Evolutionary conservation across 495 filamentous ascomycete genomes (phyloP).

Genomic region (Neurospora discreta): DNA sequence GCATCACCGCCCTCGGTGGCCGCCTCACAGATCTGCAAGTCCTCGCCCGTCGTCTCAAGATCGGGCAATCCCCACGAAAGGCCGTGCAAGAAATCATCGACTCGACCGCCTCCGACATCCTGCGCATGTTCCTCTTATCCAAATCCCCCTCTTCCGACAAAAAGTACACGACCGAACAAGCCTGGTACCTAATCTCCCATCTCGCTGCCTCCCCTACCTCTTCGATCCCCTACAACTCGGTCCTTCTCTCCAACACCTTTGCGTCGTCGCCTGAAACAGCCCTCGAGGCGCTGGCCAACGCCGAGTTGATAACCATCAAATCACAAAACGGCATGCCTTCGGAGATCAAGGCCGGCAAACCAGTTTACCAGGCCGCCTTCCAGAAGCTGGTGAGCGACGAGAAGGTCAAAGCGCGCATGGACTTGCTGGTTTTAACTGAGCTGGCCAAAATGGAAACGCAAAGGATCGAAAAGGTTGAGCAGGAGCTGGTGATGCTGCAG

Average conservation of each 20-base stretch:
- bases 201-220: constrained; percentile 35
- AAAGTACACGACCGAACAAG: constrained; percentile 72
- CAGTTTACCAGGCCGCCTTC: constrained; percentile 82
- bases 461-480: constrained; percentile 66
- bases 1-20: constrained; percentile 73
- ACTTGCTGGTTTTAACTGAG: constrained; percentile 56
- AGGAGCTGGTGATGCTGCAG: constrained; percentile 56
- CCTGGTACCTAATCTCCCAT: constrained; percentile 74
- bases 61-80: constrained; percentile 71
- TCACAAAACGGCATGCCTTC: constrained; percentile 63
- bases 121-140: constrained; percentile 79
- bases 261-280: constrained; percentile 49
- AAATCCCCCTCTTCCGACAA: constrained; percentile 30
- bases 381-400: constrained; percentile 54
- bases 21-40: constrained; percentile 90
- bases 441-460: constrained; percentile 60
- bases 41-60: constrained; percentile 79
- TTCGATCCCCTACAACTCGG: constrained; percentile 63
- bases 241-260: constrained; percentile 67
- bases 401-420: constrained; percentile 62
- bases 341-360: constrained; percentile 67
- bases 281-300: constrained; percentile 70
- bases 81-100: constrained; percentile 87
- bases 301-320: constrained; percentile 77
- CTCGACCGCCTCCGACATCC: constrained; percentile 75